Evolutionary conservation across 306 rosid genomes (phyloP).

Genomic region (Glycine tomentella): DNA sequence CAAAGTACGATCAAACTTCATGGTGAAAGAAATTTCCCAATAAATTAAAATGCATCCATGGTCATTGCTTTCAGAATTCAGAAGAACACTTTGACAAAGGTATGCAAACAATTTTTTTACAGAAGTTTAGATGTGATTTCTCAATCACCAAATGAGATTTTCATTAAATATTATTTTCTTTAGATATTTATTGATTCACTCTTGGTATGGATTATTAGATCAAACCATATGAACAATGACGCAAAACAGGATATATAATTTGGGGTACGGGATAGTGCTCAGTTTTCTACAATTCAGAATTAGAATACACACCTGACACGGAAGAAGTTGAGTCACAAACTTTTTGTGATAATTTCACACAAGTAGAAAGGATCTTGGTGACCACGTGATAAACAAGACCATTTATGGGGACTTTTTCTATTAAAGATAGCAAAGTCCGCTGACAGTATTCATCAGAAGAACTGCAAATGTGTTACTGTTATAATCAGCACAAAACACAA

Average conservation of each 20-base stretch:
- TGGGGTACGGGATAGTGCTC: not conserved
- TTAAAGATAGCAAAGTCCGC: conserved; percentile 67
- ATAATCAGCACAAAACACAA: conserved; percentile 46
- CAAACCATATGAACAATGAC: not conserved
- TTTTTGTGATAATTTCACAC: conserved; percentile 69
- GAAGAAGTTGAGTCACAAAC: conserved; percentile 51
- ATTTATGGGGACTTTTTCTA: conserved; percentile 69
- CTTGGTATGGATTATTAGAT: not conserved
- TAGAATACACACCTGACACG: conserved; percentile 61
- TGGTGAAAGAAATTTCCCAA: not conserved
- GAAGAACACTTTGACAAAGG: not conserved
- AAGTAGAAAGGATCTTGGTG: conserved; percentile 64
- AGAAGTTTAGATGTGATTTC: conserved; percentile 17
- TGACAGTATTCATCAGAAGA: conserved; percentile 66
- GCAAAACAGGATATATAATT: not conserved
- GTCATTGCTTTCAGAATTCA: conserved; percentile 12
- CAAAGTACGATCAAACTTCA: not conserved
- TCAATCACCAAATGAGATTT: conserved; percentile 8
- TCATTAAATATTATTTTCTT: not conserved
- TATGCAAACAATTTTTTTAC: not conserved
- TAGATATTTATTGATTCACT: not conserved
- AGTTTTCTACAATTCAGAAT: conserved; percentile 18
- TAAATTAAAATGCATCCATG: not conserved
- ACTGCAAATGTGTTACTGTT: conserved; percentile 59
- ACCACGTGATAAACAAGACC: conserved; percentile 64